phyloP scores from a whole-genome alignment of 306 rosid species.

The Quercus mongolica region DNA sequence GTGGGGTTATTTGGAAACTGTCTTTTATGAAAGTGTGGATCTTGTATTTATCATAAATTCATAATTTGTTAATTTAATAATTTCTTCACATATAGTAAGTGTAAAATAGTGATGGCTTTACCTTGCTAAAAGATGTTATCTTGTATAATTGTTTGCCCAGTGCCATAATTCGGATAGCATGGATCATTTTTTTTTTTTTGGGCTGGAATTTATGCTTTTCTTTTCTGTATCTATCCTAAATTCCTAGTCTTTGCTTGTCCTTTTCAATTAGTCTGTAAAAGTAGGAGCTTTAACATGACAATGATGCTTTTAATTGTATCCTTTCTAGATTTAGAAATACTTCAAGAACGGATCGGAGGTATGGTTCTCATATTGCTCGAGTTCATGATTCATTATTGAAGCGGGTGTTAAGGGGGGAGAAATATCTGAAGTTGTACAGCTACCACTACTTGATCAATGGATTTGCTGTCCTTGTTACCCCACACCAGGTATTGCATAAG shows the following conservation, averaged over 20 bases:
- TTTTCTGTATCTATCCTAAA: not conserved
- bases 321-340: constrained; percentile 36
- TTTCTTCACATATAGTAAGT: not conserved
- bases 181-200: not conserved
- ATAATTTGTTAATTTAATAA: no score
- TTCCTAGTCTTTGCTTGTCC: not conserved
- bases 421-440: constrained; percentile 91
- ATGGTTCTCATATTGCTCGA: constrained; percentile 59
- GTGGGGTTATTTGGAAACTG: not conserved
- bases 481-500: constrained; percentile 61
- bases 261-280: constrained; percentile 11
- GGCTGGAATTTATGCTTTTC: not conserved
- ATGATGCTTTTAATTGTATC: constrained; percentile 10
- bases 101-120: not conserved
- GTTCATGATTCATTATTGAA: constrained; percentile 86
- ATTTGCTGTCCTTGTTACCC: constrained; percentile 80
- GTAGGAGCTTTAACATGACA: constrained; percentile 16
- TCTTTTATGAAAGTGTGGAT: constrained; percentile 1
- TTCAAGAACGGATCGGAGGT: constrained; percentile 51
- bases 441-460: constrained; percentile 94
- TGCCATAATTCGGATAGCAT: not conserved
- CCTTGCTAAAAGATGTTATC: not conserved
- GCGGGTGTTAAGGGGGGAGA: constrained; percentile 78
- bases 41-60: not conserved
- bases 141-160: not conserved